Evolutionary conservation across 31 red algal genomes (phyloP), one percentile per base, ranked within the genome.

Genomic region (Odonthalia washingtoniensis): DNA sequence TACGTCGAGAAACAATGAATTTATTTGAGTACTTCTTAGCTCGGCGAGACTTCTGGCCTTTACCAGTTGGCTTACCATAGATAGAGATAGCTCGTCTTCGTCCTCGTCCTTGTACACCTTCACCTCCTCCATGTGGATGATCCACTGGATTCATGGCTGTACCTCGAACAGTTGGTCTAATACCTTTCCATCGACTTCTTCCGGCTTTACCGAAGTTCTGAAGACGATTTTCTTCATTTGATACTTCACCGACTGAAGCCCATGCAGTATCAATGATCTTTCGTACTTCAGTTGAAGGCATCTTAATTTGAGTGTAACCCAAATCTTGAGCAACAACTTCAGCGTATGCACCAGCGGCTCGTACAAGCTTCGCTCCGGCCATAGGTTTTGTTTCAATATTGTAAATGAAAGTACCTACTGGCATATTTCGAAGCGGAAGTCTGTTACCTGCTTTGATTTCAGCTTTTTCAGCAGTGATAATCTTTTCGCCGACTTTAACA

Each of bases 61-160:
- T 65, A 44, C 42, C 42, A 65, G 98, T 97, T 26, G 89, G 93
- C 74, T 85, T 92, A 35, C 98, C 95, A 92, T 93, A 99, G 62
- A 87, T 86, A 4, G 92, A 91, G 28, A 97, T 93, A 44, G 42
- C 42, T 46, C 95, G 95, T 46, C 95, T 82, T 44, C 42, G 42
- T 34, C 94, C 95, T 2, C 94, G 92, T 36, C 24, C 24, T 41
- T 74, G 82, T 41, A 91, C 88, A 35, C 97, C 97, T 86, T 98
- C 94, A 42, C 97, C 94, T 32, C 97, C 97, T 41, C 97, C 97
- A 86, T 99, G 97, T 40, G 97, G 97, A 88, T 99, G 97, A 75
- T 96, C 95, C 39, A 96, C 75, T 27, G 97, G 97, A 80, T 99
- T 99, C 97, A 99, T 99, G 40, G 97, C 94, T 28, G 95, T 86